A percentile compares a stretch with the other conserved stretches of the same genome.
Conservation (phyloP, 805 yeast species). For the Saturnispora mendoncae region DNA sequence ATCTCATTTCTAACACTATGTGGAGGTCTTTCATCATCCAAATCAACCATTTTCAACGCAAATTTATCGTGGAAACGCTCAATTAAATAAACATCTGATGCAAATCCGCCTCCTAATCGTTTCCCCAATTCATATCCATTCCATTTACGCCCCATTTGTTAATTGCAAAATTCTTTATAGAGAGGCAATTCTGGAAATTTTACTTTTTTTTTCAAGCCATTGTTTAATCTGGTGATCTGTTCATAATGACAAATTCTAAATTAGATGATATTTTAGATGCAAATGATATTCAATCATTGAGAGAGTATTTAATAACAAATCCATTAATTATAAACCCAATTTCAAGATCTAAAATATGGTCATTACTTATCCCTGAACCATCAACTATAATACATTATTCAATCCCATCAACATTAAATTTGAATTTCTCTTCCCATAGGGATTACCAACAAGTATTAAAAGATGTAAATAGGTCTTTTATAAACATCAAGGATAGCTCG, state of each 20-base stretch:
- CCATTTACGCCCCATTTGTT: constrained; percentile 1
- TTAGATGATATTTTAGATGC: constrained; percentile 21
- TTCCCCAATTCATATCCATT: constrained; percentile 12
- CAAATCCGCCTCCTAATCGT: constrained; percentile 35
- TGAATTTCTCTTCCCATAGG: too few species aligned
- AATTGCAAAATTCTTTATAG: background rate
- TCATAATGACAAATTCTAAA: constrained; percentile 2
- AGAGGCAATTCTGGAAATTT: background rate
- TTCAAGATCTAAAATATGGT: constrained; percentile 40
- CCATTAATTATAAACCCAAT: constrained; percentile 37
- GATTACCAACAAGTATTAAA: constrained; percentile 75
- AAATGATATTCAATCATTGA: constrained; percentile 18
- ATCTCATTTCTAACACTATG: constrained; percentile 43
- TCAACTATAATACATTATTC: background rate
- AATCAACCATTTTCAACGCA: constrained; percentile 42
- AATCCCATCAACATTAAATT: too few species aligned
- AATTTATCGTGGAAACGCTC: constrained; percentile 22
- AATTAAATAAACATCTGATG: constrained; percentile 31
- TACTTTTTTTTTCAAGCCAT: background rate
- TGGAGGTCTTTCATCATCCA: constrained; percentile 45
- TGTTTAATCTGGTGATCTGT: background rate
- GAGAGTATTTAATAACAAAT: constrained; percentile 20
- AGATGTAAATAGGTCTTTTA: constrained; percentile 71
- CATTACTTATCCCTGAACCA: constrained; percentile 29
- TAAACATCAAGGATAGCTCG: constrained; percentile 30